Evolutionary conservation across 148 eudicot genomes (phyloP), one percentile per base, ranked within the genome.

Genomic region (Rhododendron mucronatum): DNA sequence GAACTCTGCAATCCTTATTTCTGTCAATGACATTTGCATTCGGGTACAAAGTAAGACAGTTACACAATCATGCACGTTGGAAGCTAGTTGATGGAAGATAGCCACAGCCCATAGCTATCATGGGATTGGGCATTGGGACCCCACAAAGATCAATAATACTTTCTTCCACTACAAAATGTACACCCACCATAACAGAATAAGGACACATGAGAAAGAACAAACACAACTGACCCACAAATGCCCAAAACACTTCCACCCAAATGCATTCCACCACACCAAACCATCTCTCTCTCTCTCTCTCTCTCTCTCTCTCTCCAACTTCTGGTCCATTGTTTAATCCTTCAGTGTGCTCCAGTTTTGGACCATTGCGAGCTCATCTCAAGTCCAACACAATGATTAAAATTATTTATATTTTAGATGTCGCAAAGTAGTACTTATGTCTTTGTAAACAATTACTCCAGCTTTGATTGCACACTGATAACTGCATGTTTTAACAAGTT

Each of bases 41-140:
- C 41, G 12, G 76, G 41, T 71, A 71, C 76, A 30, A 14, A 30
- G 41, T 30, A 71, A 71, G 41, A 71, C 76, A 71, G 76, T 71
- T 71, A 14, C 1, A 4, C 18, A 71, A 30, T 71, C 76, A 71
- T 71, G 39, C 20, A 71, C 20, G 14, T 71, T 71, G 76, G 76
- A 71, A 71, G 41, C 41, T 71, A 71, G 76, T 33, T 71, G 76
- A 71, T 71, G 76, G 76, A 71, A 71, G 76, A 71, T 71, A 71
- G 76, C 41, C 76, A 71, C 76, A 33, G 4, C 5, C 39, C 76
- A 71, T 33, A 30, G 20, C 33, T 2, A 67, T 67, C 74, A 11
- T 67, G 16, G 74, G 15, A 63, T 63, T 63, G 28, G 30, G 71
- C 30, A 63, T 23, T 63, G 71, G 30, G 75, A 28, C 75, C 75